These are phyloP conservation scores for Globisporangium megalacanthum DNA, from an alignment of 352 stramenopile genomes.

Conservation along the genomic window DNA sequence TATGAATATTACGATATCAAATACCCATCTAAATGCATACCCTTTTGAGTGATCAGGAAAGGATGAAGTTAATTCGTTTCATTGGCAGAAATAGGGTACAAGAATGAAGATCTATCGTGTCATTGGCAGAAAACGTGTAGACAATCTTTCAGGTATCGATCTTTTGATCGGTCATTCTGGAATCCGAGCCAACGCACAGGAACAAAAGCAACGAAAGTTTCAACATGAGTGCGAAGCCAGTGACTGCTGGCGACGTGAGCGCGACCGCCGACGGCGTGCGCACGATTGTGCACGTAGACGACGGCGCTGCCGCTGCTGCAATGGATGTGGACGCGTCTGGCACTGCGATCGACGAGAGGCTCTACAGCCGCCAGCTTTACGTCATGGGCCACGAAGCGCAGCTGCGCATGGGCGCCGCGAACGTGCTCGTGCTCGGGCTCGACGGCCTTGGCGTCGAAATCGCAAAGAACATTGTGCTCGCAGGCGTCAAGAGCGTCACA, in stretches of 20 bases:
- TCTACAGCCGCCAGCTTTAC: constrained; percentile 97
- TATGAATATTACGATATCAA: too few relatives aligned
- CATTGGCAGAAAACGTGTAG: too few relatives aligned
- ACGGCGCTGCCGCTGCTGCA: constrained; percentile 18
- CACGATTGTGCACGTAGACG: constrained; percentile 65
- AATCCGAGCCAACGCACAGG: background rate
- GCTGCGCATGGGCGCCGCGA: constrained; percentile 92
- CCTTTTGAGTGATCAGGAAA: too few relatives aligned
- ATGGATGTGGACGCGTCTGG: constrained; percentile 63
- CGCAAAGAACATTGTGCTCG: constrained; percentile 98
- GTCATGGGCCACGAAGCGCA: constrained; percentile 99
- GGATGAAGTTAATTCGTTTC: too few relatives aligned
- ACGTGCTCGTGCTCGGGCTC: constrained; percentile 94
- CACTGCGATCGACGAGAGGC: constrained; percentile 64
- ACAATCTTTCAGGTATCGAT: too few relatives aligned
- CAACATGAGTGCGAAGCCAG: constrained; percentile 55
- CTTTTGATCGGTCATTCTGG: too few relatives aligned
- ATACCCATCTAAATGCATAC: too few relatives aligned
- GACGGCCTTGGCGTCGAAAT: constrained; percentile 96
- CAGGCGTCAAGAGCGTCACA: constrained; percentile 93
- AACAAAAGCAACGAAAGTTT: background rate
- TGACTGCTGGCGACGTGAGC: constrained; percentile 66
- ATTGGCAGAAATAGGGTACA: too few relatives aligned
- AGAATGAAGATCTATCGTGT: too few relatives aligned
- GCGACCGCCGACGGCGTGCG: constrained; percentile 69